phyloP scores from a whole-genome alignment of 495 filamentous ascomycete genomes.

The Wilcoxina mikolae region DNA sequence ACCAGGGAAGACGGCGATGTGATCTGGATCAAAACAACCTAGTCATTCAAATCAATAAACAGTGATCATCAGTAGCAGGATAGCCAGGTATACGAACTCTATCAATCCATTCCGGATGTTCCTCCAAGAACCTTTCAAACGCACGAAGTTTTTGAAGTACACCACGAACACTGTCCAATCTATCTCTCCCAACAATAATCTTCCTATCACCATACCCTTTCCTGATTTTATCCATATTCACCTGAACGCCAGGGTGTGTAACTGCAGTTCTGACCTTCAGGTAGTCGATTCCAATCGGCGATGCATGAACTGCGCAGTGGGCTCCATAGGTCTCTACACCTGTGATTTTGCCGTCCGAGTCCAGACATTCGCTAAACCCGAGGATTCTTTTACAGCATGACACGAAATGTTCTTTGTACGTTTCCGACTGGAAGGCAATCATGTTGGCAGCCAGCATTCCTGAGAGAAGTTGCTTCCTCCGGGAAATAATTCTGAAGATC shows the following conservation, averaged over 20 bases:
- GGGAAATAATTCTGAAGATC: conserved; percentile 70
- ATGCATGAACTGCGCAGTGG: conserved; percentile 75
- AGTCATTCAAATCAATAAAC: neutral
- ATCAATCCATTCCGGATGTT: conserved; percentile 73
- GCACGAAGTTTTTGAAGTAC: conserved; percentile 87
- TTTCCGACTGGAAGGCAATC: conserved; percentile 84
- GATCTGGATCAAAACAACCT: conserved; percentile 79
- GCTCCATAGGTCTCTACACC: conserved; percentile 80
- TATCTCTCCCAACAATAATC: conserved; percentile 88
- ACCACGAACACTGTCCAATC: conserved; percentile 74
- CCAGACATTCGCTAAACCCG: conserved; percentile 55
- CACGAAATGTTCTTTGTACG: conserved; percentile 80
- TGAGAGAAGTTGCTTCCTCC: conserved; percentile 72
- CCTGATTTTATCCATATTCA: conserved; percentile 49
- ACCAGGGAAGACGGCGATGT: conserved; percentile 65
- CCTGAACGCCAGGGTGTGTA: conserved; percentile 46
- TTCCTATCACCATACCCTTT: conserved; percentile 66
- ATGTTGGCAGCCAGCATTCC: conserved; percentile 80
- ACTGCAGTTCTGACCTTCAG: conserved; percentile 55
- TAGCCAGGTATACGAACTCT: conserved; percentile 35
- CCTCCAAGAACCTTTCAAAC: conserved; percentile 76
- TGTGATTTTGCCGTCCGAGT: conserved; percentile 36
- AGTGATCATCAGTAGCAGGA: neutral
- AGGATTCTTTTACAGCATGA: conserved; percentile 83
- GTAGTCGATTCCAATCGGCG: conserved; percentile 81